Evolutionary conservation across 805 yeast genomes (phyloP), one percentile per base, ranked within the genome.

Genomic region (Schwanniomyces yamadae): DNA sequence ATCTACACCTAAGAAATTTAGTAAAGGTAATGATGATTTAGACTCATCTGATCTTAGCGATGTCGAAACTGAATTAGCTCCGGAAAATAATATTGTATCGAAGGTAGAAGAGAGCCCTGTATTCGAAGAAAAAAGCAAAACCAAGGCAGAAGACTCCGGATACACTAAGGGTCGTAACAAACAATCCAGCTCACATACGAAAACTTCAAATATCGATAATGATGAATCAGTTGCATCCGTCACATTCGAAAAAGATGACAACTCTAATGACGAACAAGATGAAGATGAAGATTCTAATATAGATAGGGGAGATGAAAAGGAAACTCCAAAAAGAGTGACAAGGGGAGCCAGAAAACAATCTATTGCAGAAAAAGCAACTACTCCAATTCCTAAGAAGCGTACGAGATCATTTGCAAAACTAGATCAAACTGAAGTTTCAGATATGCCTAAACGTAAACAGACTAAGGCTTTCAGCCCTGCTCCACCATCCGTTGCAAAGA

Each of bases 221-320:
- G 10, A 11, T 10, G 33, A 41, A 23, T 30, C 37, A 21, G 30
- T 39, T 18, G 40, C 42, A 30, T n/a, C n/a, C n/a, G n/a, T n/a
- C n/a, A n/a, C n/a, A n/a, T n/a, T n/a, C 8, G 38, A 40, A 23
- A 24, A 34, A 14, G 37, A 31, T 5, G 29, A 32, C 21, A 18
- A 32, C 23, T 42, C 34, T 5, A 50, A 37, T 11, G 44, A 40
- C 13, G 43, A 42, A 13, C 29, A 31, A 12, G 40, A 36, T n/a
- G 40, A 41, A 7, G 55, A 50, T 5, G 48, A 59, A 7, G 54
- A 46, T 32, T 41, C 52, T 6, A 48, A 54, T 7, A 49, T 50
- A 19, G 45, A 52, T 23, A 44, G 60, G 45, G 61, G 56, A 18
- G 51, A 29, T 4, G 34, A 35, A 17, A 33, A 36, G 7, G 37